These are phyloP conservation scores for Mesostigma viride DNA, from an alignment of 139 green algal species.

Conservation along the genomic window DNA sequence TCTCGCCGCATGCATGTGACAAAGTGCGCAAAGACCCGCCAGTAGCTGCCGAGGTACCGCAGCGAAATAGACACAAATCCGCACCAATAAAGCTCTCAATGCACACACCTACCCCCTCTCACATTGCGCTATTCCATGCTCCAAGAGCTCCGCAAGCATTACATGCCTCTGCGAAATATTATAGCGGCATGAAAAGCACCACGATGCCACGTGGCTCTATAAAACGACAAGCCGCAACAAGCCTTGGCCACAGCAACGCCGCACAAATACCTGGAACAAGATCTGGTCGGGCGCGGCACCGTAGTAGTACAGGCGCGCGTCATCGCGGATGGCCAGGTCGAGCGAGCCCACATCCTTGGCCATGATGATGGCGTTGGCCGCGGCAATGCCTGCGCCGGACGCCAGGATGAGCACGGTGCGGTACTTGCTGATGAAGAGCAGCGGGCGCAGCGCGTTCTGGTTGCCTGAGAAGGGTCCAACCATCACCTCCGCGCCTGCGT, in stretches of 20 bases:
- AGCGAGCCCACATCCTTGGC: constrained; percentile 23
- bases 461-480: constrained; percentile 20
- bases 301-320: constrained; percentile 25
- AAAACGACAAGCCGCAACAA: background rate
- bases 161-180: no score
- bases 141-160: no score
- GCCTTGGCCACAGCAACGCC: background rate
- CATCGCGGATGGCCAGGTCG: constrained; percentile 19
- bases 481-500: constrained; percentile 18
- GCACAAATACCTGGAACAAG: constrained; percentile 20
- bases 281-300: background rate
- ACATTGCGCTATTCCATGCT: no score
- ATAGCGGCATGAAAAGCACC: constrained; percentile 3
- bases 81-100: no score
- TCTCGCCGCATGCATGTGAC: no score
- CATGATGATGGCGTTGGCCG: constrained; percentile 24
- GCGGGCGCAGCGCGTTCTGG: constrained; percentile 22
- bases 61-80: no score
- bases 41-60: no score
- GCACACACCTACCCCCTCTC: no score
- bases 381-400: constrained; percentile 11
- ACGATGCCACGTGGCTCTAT: background rate
- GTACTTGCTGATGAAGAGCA: constrained; percentile 26
- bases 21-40: no score
- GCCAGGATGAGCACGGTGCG: constrained; percentile 31